Evolutionary conservation across 352 stramenopile species (phyloP).

Genomic region (Phytophthora europaea): DNA sequence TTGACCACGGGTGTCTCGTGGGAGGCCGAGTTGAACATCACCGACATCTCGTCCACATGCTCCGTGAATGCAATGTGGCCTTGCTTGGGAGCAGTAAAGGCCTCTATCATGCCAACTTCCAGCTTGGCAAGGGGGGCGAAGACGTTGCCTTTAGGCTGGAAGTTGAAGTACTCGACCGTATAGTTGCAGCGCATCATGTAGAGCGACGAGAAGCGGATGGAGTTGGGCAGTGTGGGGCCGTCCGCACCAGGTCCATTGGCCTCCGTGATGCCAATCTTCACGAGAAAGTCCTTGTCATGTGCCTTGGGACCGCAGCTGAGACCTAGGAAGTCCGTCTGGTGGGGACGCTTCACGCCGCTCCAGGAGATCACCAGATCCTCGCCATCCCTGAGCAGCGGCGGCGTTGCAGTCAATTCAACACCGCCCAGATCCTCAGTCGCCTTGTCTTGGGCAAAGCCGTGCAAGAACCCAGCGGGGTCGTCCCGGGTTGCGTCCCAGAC

Average conservation of each 20-base stretch:
- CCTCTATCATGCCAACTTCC: constrained; percentile 63
- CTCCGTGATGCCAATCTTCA: constrained; percentile 45
- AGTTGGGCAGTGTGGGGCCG: constrained; percentile 31
- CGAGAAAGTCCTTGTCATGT: constrained; percentile 64
- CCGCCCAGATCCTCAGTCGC: background rate
- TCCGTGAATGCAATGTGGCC: constrained; percentile 76
- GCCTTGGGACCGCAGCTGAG: constrained; percentile 74
- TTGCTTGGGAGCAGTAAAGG: constrained; percentile 69
- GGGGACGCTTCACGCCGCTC: constrained; percentile 52
- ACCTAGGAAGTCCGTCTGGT: constrained; percentile 72
- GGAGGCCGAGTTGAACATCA: constrained; percentile 85
- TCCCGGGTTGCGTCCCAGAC: constrained; percentile 37
- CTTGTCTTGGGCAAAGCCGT: constrained; percentile 4
- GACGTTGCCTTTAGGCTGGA: constrained; percentile 49
- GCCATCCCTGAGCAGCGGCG: constrained; percentile 61
- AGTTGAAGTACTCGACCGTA: constrained; percentile 71
- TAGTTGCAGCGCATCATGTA: constrained; percentile 87
- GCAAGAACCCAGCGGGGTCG: constrained; percentile 22
- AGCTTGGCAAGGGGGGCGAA: constrained; percentile 52
- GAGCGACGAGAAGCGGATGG: constrained; percentile 72
- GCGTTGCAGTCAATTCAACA: constrained; percentile 50
- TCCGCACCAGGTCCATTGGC: constrained; percentile 35
- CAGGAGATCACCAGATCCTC: constrained; percentile 83
- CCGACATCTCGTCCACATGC: constrained; percentile 69
- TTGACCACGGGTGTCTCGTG: constrained; percentile 57